These are phyloP conservation scores for Ceratocystis papillata DNA, from an alignment of 2,329 filamentous ascomycete species.

Conservation along the genomic window DNA sequence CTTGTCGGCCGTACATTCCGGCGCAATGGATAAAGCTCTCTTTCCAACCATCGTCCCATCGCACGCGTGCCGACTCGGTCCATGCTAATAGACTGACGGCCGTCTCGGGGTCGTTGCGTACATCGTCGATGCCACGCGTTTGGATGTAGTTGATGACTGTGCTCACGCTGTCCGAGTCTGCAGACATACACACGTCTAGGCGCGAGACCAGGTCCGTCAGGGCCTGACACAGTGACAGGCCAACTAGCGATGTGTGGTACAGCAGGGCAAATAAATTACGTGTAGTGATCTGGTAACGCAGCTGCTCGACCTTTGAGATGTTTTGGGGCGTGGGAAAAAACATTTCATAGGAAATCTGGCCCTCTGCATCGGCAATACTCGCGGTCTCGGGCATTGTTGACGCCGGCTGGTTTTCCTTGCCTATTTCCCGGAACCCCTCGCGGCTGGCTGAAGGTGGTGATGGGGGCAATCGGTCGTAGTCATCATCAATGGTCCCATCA, in stretches of 20 bases:
- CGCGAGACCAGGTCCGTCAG: slow-evolving; percentile 51
- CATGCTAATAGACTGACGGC: slow-evolving; percentile 54
- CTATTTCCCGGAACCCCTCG: slow-evolving; percentile 24
- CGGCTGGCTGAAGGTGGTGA: slow-evolving; percentile 31
- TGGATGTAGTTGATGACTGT: slow-evolving; percentile 52
- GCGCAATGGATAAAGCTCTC: slow-evolving; percentile 57
- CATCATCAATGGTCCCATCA: slow-evolving; percentile 43
- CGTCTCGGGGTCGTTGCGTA: slow-evolving; percentile 48
- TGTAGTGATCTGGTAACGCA: slow-evolving; percentile 53
- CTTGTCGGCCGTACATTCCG: slow-evolving; percentile 45
- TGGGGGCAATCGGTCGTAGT: slow-evolving; percentile 36
- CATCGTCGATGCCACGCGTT: slow-evolving; percentile 51
- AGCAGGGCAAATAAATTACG: slow-evolving; percentile 59
- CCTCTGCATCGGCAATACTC: slow-evolving; percentile 40
- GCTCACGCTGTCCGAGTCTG: slow-evolving; percentile 45
- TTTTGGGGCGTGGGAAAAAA: slow-evolving; percentile 49
- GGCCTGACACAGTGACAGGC: slow-evolving; percentile 51
- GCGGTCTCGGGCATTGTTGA: slow-evolving; percentile 34
- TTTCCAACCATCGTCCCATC: slow-evolving; percentile 56
- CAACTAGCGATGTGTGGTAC: slow-evolving; percentile 54
- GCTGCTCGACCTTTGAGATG: slow-evolving; percentile 38
- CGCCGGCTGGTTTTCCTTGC: slow-evolving; percentile 33
- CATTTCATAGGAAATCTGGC: slow-evolving; percentile 51
- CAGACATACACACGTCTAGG: slow-evolving; percentile 48
- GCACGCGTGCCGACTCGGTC: slow-evolving; percentile 51